phyloP scores from a whole-genome alignment of 208 protist species.

The Trypanosoma lewisi region DNA sequence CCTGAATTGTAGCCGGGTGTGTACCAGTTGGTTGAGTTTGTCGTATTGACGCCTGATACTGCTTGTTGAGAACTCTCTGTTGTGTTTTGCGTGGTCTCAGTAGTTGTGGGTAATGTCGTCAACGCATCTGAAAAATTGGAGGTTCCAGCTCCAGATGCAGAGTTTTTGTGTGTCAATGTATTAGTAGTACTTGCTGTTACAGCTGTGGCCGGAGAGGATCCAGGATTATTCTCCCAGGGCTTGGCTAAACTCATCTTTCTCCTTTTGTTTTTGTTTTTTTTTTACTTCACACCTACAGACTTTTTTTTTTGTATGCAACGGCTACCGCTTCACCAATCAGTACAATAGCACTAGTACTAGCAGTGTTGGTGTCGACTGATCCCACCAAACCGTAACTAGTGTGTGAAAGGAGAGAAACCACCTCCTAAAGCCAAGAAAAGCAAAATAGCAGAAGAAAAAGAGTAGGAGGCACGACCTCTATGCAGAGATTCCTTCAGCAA shows the following conservation, averaged over 20 bases:
- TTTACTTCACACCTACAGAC: neutral
- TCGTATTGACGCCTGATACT: constrained; percentile 3
- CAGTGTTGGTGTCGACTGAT: too few species aligned
- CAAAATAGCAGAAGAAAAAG: neutral
- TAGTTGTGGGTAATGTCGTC: neutral
- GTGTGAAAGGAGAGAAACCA: neutral
- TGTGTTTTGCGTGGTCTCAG: neutral
- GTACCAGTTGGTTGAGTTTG: constrained; percentile 4
- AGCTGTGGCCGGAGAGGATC: constrained; percentile 12
- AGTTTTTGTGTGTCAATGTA: constrained; percentile 22
- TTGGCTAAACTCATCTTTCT: neutral
- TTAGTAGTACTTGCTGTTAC: constrained; percentile 22
- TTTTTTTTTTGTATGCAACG: neutral
- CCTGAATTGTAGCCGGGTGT: constrained; percentile 30
- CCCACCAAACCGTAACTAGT: too few species aligned
- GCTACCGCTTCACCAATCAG: neutral
- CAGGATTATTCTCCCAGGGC: constrained; percentile 18
- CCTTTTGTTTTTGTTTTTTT: constrained; percentile 4
- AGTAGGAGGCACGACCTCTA: neutral
- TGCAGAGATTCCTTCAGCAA: too few species aligned
- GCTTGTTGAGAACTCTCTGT: constrained; percentile 3
- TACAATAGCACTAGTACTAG: neutral
- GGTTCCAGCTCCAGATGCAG: neutral
- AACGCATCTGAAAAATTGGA: neutral
- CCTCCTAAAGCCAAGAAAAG: neutral